These are phyloP conservation scores for Colletotrichum spaethianum DNA, from an alignment of 2,329 filamentous ascomycete genomes.

Conservation along the genomic window DNA sequence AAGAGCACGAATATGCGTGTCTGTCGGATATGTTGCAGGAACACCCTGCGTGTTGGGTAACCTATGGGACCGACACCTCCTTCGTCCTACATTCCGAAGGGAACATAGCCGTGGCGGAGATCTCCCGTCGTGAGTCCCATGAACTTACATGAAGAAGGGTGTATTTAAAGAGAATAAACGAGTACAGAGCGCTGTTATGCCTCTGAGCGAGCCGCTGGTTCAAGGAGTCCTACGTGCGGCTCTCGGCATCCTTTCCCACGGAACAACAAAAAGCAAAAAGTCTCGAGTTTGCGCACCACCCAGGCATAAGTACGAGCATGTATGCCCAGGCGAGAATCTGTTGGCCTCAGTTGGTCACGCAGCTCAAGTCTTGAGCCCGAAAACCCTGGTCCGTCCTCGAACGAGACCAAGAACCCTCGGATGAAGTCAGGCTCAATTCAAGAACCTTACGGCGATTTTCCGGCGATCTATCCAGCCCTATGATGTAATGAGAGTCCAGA, in stretches of 20 bases:
- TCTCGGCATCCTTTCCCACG: neutral
- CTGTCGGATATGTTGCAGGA: neutral
- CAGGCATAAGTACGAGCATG: neutral
- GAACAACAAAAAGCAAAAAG: neutral
- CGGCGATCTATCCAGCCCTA: neutral
- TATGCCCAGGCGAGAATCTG: neutral
- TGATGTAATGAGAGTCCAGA: neutral
- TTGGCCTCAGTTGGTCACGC: neutral
- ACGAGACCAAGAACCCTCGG: too few species aligned
- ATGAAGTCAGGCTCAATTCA: neutral
- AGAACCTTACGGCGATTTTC: neutral
- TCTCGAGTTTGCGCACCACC: neutral
- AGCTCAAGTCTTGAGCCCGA: too few species aligned
- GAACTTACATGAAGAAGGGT: neutral
- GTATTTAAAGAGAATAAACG: neutral
- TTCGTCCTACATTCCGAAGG: neutral
- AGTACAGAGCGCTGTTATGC: neutral
- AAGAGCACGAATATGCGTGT: neutral
- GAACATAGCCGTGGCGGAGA: neutral
- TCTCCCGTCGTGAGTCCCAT: neutral
- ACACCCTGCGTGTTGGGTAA: neutral
- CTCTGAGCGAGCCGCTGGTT: neutral
- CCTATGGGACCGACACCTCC: neutral
- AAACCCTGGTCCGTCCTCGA: neutral
- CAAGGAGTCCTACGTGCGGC: neutral